phyloP scores from a whole-genome alignment of 495 filamentous ascomycete genomes.

The Haplographium delicatum region DNA sequence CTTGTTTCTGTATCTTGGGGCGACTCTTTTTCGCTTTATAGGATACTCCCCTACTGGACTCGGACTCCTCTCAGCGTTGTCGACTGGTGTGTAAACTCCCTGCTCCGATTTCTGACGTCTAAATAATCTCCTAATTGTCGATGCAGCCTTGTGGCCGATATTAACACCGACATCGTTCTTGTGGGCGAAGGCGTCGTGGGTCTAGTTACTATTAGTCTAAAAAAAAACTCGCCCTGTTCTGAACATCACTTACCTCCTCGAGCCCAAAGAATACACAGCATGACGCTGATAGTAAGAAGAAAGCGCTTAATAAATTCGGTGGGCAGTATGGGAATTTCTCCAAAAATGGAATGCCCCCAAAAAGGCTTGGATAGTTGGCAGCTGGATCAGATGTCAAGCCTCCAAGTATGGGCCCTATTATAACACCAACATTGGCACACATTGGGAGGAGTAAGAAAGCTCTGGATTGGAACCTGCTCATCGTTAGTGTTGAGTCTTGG shows the following conservation, averaged over 20 bases:
- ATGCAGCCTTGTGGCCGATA: conserved; percentile 15
- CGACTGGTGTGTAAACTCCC: conserved; percentile 2
- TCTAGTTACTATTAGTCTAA: conserved; percentile 37
- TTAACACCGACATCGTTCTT: conserved; percentile 44
- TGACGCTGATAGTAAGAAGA: conserved; percentile 55
- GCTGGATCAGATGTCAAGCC: conserved; percentile 73
- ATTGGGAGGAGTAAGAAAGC: conserved; percentile 79
- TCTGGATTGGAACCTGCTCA: conserved; percentile 70
- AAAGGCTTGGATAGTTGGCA: conserved; percentile 58
- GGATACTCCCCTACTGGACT: neutral
- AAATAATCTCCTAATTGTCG: conserved; percentile 2
- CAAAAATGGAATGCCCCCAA: conserved; percentile 66
- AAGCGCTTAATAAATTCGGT: conserved; percentile 68
- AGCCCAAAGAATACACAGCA: conserved; percentile 56
- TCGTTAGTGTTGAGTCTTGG: conserved; percentile 64
- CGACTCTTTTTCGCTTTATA: conserved; percentile 17
- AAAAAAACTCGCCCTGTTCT: no score
- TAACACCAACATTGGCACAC: conserved; percentile 73
- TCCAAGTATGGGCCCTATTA: conserved; percentile 71
- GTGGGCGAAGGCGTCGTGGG: conserved; percentile 42
- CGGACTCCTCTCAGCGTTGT: neutral
- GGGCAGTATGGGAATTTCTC: conserved; percentile 65
- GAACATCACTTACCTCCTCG: conserved; percentile 53
- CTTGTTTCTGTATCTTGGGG: conserved; percentile 26
- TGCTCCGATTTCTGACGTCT: neutral